Conservation (phyloP, 2,329 filamentous ascomycete genomes). For the Fusarium gaditjirri region DNA sequence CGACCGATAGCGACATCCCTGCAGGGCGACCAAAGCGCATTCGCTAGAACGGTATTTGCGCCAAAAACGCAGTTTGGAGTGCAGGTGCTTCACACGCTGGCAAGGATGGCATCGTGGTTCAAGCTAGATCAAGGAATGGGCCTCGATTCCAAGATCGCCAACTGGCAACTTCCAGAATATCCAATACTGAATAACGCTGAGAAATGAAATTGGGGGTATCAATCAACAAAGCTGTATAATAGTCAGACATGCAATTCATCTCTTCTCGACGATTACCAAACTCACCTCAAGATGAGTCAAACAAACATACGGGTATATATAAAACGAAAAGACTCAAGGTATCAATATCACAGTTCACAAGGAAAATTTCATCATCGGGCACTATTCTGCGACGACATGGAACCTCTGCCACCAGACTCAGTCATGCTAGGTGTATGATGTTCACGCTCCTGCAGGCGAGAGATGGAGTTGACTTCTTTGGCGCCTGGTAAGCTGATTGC, state of each 20-base stretch:
- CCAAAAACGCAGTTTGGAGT: background rate
- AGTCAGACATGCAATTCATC: background rate
- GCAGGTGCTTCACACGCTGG: slow-evolving; percentile 9
- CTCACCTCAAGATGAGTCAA: slow-evolving; percentile 6
- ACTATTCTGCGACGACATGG: slow-evolving; percentile 21
- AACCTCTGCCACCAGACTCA: slow-evolving; percentile 18
- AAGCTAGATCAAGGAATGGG: slow-evolving; percentile 13
- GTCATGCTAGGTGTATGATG: slow-evolving; percentile 14
- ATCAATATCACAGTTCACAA: slow-evolving; percentile 19
- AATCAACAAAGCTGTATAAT: background rate
- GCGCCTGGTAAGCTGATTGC: slow-evolving; percentile 32
- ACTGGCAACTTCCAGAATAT: slow-evolving; percentile 30
- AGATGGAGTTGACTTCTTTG: slow-evolving; percentile 24
- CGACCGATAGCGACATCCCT: slow-evolving; percentile 8
- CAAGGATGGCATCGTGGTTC: background rate
- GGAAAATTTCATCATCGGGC: slow-evolving; percentile 12
- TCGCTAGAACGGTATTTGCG: background rate
- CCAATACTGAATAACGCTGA: background rate
- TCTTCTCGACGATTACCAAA: slow-evolving; percentile 1
- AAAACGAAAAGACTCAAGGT: slow-evolving; percentile 2
- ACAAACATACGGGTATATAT: background rate
- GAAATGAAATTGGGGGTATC: background rate
- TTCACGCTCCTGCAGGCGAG: slow-evolving; percentile 16
- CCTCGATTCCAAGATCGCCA: background rate
- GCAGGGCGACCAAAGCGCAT: background rate